These are phyloP conservation scores for Lyophyllum semitale DNA, from an alignment of 768 basidiomycete genomes.

Conservation along the genomic window DNA sequence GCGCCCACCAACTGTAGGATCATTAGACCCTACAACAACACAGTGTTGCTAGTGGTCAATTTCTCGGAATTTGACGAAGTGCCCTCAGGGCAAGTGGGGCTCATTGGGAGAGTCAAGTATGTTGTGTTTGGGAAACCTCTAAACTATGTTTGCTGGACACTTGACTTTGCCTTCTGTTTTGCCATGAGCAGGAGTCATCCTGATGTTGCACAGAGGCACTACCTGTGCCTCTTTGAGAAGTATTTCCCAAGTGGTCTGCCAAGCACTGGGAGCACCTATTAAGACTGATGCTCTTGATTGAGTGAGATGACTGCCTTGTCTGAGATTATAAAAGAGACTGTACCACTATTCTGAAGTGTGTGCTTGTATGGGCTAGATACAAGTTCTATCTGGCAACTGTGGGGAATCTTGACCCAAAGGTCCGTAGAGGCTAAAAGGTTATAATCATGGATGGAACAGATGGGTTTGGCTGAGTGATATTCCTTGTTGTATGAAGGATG, in stretches of 20 bases:
- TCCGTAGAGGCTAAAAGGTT: no score
- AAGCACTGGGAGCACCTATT: constrained; percentile 49
- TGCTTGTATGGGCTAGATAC: no score
- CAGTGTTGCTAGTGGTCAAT: constrained; percentile 71
- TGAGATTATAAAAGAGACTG: no score
- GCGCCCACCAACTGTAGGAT: constrained; percentile 64
- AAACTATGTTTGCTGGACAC: not conserved
- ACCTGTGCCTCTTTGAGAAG: constrained; percentile 68
- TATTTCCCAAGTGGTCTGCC: constrained; percentile 72
- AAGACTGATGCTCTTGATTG: no score
- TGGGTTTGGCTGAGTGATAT: no score
- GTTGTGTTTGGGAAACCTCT: constrained; percentile 26
- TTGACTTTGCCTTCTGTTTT: not conserved
- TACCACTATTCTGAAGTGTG: no score
- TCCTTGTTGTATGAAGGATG: no score
- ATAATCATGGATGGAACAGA: no score
- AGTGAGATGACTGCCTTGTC: no score
- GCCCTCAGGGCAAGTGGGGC: constrained; percentile 68
- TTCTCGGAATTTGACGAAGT: constrained; percentile 73
- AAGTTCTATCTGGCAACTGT: no score
- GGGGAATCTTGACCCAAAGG: no score
- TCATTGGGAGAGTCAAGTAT: constrained; percentile 81
- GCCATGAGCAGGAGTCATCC: constrained; percentile 92
- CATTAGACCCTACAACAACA: no score
- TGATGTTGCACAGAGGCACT: constrained; percentile 76